Evolutionary conservation across 2,329 filamentous ascomycete genomes (phyloP).

Genomic region (Zalaria sp.): DNA sequence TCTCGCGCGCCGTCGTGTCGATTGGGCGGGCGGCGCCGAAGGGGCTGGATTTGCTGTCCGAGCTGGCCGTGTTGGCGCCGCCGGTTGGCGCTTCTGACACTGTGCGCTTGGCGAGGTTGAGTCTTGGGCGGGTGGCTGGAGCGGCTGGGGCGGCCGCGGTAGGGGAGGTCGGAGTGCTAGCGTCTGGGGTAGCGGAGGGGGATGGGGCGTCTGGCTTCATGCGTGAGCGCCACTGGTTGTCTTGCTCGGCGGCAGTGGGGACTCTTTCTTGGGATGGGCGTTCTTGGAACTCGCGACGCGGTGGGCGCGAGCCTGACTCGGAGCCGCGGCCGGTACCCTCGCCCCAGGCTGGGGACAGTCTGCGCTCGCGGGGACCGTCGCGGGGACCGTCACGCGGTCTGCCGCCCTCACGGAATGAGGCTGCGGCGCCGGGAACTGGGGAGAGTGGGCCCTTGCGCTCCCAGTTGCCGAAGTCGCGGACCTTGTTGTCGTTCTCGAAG

Average conservation of each 20-base stretch:
- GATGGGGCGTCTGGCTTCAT: conserved; percentile 74
- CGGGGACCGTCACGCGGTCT: conserved; percentile 36
- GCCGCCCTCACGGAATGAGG: conserved; percentile 39
- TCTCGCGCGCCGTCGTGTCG: conserved; percentile 80
- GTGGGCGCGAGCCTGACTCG: conserved; percentile 66
- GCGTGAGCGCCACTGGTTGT: conserved; percentile 81
- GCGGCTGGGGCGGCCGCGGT: conserved; percentile 41
- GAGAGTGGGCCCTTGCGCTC: conserved; percentile 87
- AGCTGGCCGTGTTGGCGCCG: conserved; percentile 16
- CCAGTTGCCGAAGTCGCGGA: conserved; percentile 78
- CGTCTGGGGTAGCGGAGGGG: conserved; percentile 54
- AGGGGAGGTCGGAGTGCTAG: conserved; percentile 63
- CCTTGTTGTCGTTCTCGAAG: conserved; percentile 56
- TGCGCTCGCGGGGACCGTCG: conserved; percentile 38
- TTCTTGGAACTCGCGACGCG: conserved; percentile 62
- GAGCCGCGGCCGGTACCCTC: conserved; percentile 40
- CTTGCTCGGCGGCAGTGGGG: conserved; percentile 79
- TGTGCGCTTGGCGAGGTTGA: conserved; percentile 85
- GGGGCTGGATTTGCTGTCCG: conserved; percentile 72
- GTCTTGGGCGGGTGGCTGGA: conserved; percentile 55
- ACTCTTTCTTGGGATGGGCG: conserved; percentile 52
- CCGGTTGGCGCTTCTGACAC: conserved; percentile 57
- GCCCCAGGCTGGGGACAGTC: conserved; percentile 58
- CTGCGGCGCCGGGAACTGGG: conserved; percentile 39
- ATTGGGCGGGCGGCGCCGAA: conserved; percentile 92